Evolutionary conservation across 169 alveolate species (phyloP).

Genomic region (Eimeria sp.): DNA sequence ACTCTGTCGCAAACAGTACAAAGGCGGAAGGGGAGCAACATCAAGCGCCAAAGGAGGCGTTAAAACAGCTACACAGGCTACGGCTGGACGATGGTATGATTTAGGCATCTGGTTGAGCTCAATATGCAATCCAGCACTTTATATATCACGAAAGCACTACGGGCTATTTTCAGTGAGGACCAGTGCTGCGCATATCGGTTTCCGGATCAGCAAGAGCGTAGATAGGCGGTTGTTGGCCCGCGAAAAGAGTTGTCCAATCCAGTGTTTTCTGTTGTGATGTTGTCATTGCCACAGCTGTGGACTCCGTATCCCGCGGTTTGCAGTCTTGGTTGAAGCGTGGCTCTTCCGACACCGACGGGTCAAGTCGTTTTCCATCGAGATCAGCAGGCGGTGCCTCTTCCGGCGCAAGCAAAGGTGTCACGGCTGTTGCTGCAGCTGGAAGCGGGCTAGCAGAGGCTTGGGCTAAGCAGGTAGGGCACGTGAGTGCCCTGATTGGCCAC

Average conservation of each 20-base stretch:
- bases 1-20: neutral
- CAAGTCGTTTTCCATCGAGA: constrained; percentile 18
- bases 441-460: constrained; percentile 73
- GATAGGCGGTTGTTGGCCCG: neutral
- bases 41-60: constrained; percentile 33
- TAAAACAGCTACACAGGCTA: constrained; percentile 54
- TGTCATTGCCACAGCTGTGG: constrained; percentile 36
- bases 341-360: constrained; percentile 21
- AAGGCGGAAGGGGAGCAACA: constrained; percentile 12
- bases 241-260: neutral
- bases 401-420: constrained; percentile 35
- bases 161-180: neutral
- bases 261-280: neutral
- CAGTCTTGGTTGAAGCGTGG: constrained; percentile 73
- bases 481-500: constrained; percentile 60
- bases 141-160: neutral
- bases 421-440: constrained; percentile 59
- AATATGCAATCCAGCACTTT: neutral
- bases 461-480: constrained; percentile 73
- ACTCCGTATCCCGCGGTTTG: constrained; percentile 70
- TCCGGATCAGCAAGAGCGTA: neutral
- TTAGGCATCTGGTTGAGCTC: neutral
- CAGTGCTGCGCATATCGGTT: neutral
- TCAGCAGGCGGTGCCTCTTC: constrained; percentile 12
- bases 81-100: constrained; percentile 68